Conservation (phyloP, 257 asterid genomes). For the Plantago elongata region DNA sequence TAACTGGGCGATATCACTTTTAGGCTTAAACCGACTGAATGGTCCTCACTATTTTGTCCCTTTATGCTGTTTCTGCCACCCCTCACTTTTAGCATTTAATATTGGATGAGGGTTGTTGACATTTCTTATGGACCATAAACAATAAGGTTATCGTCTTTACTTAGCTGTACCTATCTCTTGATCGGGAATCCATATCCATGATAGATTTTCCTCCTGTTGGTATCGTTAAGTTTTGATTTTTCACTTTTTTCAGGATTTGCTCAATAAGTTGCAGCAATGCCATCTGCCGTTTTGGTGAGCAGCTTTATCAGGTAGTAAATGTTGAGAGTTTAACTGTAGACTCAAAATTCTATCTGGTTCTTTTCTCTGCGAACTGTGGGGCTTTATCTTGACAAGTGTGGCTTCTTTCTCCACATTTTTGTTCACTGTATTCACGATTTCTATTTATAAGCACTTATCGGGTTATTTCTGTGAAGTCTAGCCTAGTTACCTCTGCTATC, state of each 20-base stretch:
- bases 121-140: not conserved
- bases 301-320: no score
- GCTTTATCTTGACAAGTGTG: constrained; percentile 11
- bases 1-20: constrained; percentile 4
- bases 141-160: not conserved
- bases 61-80: constrained; percentile 41
- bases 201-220: constrained; percentile 19
- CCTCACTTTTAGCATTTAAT: constrained; percentile 32
- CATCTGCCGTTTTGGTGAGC: not conserved
- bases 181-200: constrained; percentile 17
- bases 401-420: constrained; percentile 3
- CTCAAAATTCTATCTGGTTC: not conserved
- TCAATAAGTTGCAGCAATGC: not conserved
- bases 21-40: constrained; percentile 22
- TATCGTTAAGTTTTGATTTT: constrained; percentile 14
- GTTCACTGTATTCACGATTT: not conserved
- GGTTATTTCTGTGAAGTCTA: no score
- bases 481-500: no score
- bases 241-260: not conserved
- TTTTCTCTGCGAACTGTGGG: constrained; percentile 5
- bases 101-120: not conserved
- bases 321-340: not conserved
- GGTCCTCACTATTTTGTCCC: constrained; percentile 22
- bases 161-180: constrained; percentile 6
- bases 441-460: not conserved